A percentile compares a stretch with the other conserved stretches of the same genome.
Conservation (phyloP, 164 flowering plant species). For the Taxillus chinensis region DNA sequence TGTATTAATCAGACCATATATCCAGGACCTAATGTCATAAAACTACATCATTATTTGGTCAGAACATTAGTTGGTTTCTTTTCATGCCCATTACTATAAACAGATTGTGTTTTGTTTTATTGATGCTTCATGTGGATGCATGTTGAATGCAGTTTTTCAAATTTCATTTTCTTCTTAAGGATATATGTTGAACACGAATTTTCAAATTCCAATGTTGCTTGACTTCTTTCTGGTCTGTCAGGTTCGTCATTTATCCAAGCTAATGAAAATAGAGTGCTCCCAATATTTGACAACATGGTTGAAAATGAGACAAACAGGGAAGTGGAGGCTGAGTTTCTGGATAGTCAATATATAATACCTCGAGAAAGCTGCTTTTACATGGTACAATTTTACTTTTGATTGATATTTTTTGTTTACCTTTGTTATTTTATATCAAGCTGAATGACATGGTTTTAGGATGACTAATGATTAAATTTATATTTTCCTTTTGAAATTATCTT, state of each 20-base stretch:
- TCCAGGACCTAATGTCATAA: no score
- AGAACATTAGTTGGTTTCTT: no score
- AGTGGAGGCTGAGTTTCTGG: constrained; percentile 58
- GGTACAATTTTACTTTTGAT: constrained; percentile 32
- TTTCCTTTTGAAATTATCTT: neutral
- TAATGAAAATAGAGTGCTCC: constrained; percentile 28
- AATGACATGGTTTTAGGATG: neutral
- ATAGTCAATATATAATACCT: constrained; percentile 51
- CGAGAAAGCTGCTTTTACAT: constrained; percentile 70
- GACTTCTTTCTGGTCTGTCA: constrained; percentile 13
- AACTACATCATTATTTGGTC: no score
- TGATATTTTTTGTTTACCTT: neutral
- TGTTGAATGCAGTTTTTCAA: no score
- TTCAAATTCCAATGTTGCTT: neutral
- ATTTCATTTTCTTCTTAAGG: no score
- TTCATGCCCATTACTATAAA: no score
- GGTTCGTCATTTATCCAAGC: constrained; percentile 14
- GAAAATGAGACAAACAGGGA: constrained; percentile 47
- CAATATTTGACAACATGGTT: constrained; percentile 54
- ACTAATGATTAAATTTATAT: neutral
- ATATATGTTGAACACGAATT: neutral
- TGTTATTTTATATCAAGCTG: neutral
- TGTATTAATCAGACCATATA: no score
- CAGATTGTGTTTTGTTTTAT: no score
- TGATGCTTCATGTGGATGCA: no score